Conservation (phyloP, 306 rosid genomes). For the Benincasa hispida region DNA sequence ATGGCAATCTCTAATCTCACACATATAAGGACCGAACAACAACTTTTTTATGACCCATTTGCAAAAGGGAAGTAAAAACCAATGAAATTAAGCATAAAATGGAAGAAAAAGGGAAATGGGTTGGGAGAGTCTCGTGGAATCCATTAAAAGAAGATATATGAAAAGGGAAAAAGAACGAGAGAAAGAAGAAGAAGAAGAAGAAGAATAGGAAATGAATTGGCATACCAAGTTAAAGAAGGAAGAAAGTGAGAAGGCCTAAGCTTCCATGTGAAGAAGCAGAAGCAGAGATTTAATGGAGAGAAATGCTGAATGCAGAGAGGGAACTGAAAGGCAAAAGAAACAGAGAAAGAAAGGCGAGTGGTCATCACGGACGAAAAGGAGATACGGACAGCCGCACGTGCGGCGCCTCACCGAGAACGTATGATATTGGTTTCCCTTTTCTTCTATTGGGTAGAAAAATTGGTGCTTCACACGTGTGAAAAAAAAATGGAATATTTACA, state of each 20-base stretch:
- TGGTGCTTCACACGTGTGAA: not conserved
- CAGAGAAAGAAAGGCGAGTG: not conserved
- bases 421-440: not conserved
- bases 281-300: not conserved
- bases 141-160: not conserved
- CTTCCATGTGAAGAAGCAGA: not conserved
- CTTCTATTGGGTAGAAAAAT: not conserved
- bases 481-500: too few species aligned
- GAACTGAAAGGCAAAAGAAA: not conserved
- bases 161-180: too few species aligned
- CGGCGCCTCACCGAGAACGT: not conserved
- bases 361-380: constrained; percentile 8
- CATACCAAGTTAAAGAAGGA: not conserved
- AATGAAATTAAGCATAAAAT: not conserved
- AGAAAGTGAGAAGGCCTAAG: not conserved
- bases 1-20: not conserved
- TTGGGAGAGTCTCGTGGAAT: not conserved
- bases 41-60: not conserved
- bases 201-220: not conserved
- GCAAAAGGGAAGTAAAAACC: not conserved
- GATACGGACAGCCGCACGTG: constrained; percentile 4
- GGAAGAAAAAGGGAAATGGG: not conserved
- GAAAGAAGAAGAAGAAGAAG: not conserved
- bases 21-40: not conserved
- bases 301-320: not conserved